phyloP scores from a whole-genome alignment of 2,329 filamentous ascomycete genomes.

The Diaporthe sp. region DNA sequence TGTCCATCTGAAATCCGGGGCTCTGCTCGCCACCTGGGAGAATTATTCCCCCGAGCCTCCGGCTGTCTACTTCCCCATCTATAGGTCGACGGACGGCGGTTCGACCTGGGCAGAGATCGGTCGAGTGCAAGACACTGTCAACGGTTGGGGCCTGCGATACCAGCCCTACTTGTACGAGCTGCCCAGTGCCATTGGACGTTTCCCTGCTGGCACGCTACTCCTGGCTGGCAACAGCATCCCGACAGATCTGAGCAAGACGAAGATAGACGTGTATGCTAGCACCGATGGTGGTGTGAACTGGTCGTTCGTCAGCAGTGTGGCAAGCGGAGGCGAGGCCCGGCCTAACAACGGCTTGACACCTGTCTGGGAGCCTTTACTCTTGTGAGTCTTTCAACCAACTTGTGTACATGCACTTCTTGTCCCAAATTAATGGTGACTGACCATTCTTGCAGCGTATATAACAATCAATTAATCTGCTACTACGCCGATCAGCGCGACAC shows the following conservation, averaged over 20 bases:
- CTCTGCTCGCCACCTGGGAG: conserved; percentile 68
- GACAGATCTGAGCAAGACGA: conserved; percentile 70
- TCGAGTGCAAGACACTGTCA: conserved; percentile 72
- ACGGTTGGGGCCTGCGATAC: conserved; percentile 76
- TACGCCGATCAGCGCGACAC: conserved; percentile 80
- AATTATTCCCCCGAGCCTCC: conserved; percentile 71
- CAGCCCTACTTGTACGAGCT: conserved; percentile 79
- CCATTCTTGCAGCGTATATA: conserved; percentile 53
- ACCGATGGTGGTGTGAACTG: conserved; percentile 73
- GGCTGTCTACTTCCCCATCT: conserved; percentile 68
- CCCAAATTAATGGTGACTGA: neutral
- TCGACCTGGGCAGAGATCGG: conserved; percentile 75
- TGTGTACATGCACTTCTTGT: neutral
- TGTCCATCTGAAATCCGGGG: conserved; percentile 57
- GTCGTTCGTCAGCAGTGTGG: conserved; percentile 77
- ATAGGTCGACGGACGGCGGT: conserved; percentile 65
- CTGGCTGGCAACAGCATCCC: conserved; percentile 71
- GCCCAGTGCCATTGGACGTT: conserved; percentile 70
- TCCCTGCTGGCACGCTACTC: conserved; percentile 74
- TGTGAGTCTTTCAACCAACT: conserved; percentile 47
- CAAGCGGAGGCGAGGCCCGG: conserved; percentile 70
- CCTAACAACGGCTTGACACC: conserved; percentile 76
- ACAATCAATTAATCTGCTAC: conserved; percentile 74
- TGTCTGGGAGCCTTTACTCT: conserved; percentile 81
- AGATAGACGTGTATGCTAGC: conserved; percentile 79